Conservation (phyloP, 1,284 basidiomycete species). For the Taiwanofungus camphoratus region DNA sequence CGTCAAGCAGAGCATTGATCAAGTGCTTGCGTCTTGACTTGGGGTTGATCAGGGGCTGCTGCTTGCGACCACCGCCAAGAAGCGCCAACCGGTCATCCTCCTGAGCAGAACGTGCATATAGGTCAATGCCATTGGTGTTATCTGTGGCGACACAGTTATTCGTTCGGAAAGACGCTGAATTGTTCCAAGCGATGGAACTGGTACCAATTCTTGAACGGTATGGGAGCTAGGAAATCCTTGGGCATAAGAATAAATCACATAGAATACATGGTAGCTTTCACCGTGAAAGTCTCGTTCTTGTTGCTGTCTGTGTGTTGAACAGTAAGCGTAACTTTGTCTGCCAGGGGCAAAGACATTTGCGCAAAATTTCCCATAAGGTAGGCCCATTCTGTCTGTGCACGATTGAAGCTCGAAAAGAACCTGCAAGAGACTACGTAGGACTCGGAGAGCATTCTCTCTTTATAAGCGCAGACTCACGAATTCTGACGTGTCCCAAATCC, state of each 20-base stretch:
- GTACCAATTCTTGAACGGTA: slow-evolving; percentile 50
- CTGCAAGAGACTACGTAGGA: slow-evolving; percentile 15
- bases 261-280: slow-evolving; percentile 18
- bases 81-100: neutral
- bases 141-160: slow-evolving; percentile 47
- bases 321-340: slow-evolving; percentile 43
- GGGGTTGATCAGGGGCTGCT: slow-evolving; percentile 36
- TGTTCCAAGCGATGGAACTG: slow-evolving; percentile 40
- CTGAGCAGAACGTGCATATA: slow-evolving; percentile 33
- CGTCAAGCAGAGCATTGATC: slow-evolving; percentile 47
- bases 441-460: neutral
- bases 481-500: slow-evolving; percentile 48
- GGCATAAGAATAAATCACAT: neutral
- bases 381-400: slow-evolving; percentile 38
- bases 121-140: slow-evolving; percentile 47
- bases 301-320: slow-evolving; percentile 40
- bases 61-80: slow-evolving; percentile 28
- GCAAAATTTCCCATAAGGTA: slow-evolving; percentile 63
- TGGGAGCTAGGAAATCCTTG: slow-evolving; percentile 36
- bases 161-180: slow-evolving; percentile 42
- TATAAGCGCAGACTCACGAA: slow-evolving; percentile 17
- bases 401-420: slow-evolving; percentile 37
- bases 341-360: slow-evolving; percentile 48
- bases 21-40: slow-evolving; percentile 34
- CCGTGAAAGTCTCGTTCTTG: slow-evolving; percentile 38